These are phyloP conservation scores for Candida tetrigidarum DNA, from an alignment of 1,139 yeast genomes.

Conservation along the genomic window DNA sequence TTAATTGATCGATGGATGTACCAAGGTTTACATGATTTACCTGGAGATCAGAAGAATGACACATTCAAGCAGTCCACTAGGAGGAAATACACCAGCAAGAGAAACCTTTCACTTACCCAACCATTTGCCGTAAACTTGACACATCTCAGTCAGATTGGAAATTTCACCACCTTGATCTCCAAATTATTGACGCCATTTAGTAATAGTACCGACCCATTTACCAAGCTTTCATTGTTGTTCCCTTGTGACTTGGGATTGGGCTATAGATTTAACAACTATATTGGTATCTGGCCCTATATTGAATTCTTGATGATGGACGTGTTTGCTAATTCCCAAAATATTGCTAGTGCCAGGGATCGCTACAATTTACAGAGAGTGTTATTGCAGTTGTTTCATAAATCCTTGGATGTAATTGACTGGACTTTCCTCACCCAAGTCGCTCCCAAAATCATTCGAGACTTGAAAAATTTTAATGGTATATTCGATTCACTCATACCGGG, in stretches of 20 bases:
- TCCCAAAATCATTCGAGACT: constrained; percentile 29
- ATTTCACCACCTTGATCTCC: constrained; percentile 60
- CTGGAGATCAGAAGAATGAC: constrained; percentile 16
- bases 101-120: constrained; percentile 33
- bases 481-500: constrained; percentile 35
- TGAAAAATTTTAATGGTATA: constrained; percentile 52
- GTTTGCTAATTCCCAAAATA: constrained; percentile 47
- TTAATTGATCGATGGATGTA: constrained; percentile 77
- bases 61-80: constrained; percentile 15
- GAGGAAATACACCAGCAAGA: constrained; percentile 28
- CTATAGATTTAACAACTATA: constrained; percentile 51
- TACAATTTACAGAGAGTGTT: constrained; percentile 56
- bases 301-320: constrained; percentile 73
- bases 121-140: constrained; percentile 38
- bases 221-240: constrained; percentile 50
- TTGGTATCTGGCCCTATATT: constrained; percentile 81
- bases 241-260: constrained; percentile 68
- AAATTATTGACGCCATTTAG: constrained; percentile 30
- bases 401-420: constrained; percentile 68
- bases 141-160: constrained; percentile 59
- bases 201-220: constrained; percentile 33
- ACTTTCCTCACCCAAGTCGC: constrained; percentile 52
- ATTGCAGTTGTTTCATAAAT: constrained; percentile 52
- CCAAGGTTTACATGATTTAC: constrained; percentile 30
- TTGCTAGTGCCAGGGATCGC: constrained; percentile 39